Base-by-base conservation (phyloP, 176 grass and related monocot species). In the Carex myosuroides region DNA sequence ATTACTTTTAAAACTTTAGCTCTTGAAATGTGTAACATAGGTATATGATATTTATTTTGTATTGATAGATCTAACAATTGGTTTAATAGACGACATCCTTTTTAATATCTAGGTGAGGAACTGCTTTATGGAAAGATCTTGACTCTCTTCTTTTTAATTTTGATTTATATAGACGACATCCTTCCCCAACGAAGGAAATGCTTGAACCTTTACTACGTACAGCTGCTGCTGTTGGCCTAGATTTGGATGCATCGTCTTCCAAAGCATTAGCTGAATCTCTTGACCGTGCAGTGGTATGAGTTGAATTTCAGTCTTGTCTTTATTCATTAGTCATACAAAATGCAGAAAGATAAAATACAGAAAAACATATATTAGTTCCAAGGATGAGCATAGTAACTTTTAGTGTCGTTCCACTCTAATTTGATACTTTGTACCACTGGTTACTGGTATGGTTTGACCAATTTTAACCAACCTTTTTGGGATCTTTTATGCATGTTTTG, bases 261-360 rank as follows among this genome's bases (percentile, higher is more conserved):
- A 98, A 98, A 88, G 93, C 93, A 64, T 87, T 98, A 90, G 91
- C 96, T 82, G 96, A 98, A 78, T 98, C 93, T 89, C 96, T 98
- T 89, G 96, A 98, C 33, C 92, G 87, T 76, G 96, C 93, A 74
- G 92, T 90, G 82, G 96, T 98, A 87, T 20, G 69, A 41, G 55
- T 46, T 54, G 13, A 52, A 75, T 52, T 89, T 37, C 46, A 59
- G 60, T 80, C 46, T 66, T 86, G 29, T 61, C 39, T 80, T 80
- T 53, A 46, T 82, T 53, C 18, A 50, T 67, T 81, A 42, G 17
- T 41, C 11, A 0, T 26, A 53, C 44, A 53, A 54, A 54, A 29
- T 75, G 42, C 21, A 75, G n/a, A 26, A 53, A 53, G 46, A 14
- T 29, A 13, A 53, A 13, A 54, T 14, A 32, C 2, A 11, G 21